Conservation (phyloP, 306 rosid species). For the Sicyos edulis region DNA sequence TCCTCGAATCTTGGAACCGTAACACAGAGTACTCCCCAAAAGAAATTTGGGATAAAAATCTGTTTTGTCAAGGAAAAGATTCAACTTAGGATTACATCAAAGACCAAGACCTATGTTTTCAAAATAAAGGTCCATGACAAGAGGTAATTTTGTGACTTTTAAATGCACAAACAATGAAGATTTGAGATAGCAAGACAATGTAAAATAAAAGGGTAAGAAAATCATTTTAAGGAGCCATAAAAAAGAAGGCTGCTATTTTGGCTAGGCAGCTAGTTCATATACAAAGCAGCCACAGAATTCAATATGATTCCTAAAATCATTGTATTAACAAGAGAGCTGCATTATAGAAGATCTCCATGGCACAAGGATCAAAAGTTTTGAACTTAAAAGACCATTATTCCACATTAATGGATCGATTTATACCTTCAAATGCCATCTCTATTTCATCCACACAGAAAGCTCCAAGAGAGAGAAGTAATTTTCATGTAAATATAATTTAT, state of each 20-base stretch:
- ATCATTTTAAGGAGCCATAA: background rate
- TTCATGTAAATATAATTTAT: constrained; percentile 18
- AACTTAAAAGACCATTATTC: constrained; percentile 17
- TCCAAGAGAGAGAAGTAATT: constrained; percentile 8
- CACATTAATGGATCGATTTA: constrained; percentile 8
- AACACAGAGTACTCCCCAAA: background rate
- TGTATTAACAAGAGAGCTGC: constrained; percentile 12
- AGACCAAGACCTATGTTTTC: background rate
- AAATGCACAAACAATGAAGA: background rate
- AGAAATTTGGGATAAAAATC: background rate
- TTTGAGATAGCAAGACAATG: background rate
- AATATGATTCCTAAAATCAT: constrained; percentile 3
- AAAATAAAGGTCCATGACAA: background rate
- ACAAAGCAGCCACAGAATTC: constrained; percentile 19
- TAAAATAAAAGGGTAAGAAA: background rate
- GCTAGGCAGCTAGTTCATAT: constrained; percentile 7
- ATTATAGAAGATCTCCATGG: background rate
- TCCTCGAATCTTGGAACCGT: background rate
- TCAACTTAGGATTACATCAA: too few relatives aligned
- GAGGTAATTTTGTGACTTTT: background rate
- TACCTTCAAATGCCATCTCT: constrained; percentile 18
- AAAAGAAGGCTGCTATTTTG: background rate
- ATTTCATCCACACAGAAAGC: constrained; percentile 15
- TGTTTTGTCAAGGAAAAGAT: background rate
- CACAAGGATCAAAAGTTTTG: constrained; percentile 10